phyloP scores from a whole-genome alignment of 768 basidiomycete genomes.

The Agaricus sinodeliciosus region DNA sequence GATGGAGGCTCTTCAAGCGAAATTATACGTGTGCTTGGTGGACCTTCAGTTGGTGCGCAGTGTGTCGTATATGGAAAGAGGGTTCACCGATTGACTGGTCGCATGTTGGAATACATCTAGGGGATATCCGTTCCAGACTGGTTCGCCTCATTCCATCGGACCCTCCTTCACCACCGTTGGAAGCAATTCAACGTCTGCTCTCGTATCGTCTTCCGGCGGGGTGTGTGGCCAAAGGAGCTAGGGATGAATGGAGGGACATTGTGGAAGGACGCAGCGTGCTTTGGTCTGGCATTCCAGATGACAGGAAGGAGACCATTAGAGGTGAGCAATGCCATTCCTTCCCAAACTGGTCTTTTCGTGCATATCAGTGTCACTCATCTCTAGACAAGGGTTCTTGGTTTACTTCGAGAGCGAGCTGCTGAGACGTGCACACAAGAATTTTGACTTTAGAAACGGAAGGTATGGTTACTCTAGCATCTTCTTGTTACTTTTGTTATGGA shows the following conservation, averaged over 20 bases:
- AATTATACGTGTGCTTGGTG: slow-evolving; percentile 86
- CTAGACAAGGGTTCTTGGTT: slow-evolving; percentile 72
- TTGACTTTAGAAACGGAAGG: slow-evolving; percentile 90
- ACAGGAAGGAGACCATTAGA: slow-evolving; percentile 87
- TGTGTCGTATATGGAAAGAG: background rate
- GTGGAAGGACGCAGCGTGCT: slow-evolving; percentile 79
- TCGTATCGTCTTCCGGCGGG: slow-evolving; percentile 71
- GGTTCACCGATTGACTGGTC: background rate
- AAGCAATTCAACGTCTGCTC: slow-evolving; percentile 71
- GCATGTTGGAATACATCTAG: slow-evolving; percentile 26
- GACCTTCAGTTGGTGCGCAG: slow-evolving; percentile 69
- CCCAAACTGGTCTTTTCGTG: background rate
- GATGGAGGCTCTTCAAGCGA: slow-evolving; percentile 95
- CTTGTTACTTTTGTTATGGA: background rate
- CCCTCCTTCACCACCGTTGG: slow-evolving; percentile 51
- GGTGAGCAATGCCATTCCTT: slow-evolving; percentile 38
- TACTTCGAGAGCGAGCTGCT: slow-evolving; percentile 87
- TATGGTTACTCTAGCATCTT: slow-evolving; percentile 18
- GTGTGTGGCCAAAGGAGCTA: slow-evolving; percentile 65
- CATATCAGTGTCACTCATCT: background rate
- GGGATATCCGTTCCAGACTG: slow-evolving; percentile 84
- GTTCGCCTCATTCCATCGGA: slow-evolving; percentile 78
- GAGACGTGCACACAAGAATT: slow-evolving; percentile 87
- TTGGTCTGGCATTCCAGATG: slow-evolving; percentile 83
- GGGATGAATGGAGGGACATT: slow-evolving; percentile 88